Evolutionary conservation across 805 yeast species (phyloP), one percentile per base, ranked within the genome.

Genomic region (Wickerhamomyces sydowiorum): DNA sequence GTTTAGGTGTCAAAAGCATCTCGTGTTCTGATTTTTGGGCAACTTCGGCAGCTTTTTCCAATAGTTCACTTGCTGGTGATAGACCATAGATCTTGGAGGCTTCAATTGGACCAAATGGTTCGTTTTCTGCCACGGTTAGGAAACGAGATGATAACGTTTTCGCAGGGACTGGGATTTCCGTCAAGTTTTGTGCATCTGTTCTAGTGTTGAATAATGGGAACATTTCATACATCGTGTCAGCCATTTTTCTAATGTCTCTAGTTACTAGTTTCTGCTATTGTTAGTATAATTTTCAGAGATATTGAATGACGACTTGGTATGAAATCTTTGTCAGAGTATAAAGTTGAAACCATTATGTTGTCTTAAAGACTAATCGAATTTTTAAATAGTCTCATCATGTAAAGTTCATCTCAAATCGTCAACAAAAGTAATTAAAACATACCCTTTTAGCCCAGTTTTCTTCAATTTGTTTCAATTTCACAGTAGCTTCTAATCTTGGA

Each of bases 101-200:
- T 59, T 93, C 98, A 6, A 89, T 74, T 5, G 97, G 96, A 7
- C 96, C 96, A 60, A 91, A 90, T 9, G 96, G 96, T 67, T 89
- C 95, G 22, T 89, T 81, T 66, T 91, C 99, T 9, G 96, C 91
- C 60, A 91, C 82, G 12, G 95, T 84, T 59, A 87, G 65, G 69
- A 90, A 90, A 50, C 91, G 73, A 49, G 95, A 87, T 49, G 79
- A 80, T 48, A 82, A 70, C 3, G 96, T 85, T 64, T 83, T 86
- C 50, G 79, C 75, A 25, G 96, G 96, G 39, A 86, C 80, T 27
- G 96, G 96, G 69, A 90, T 86, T 70, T 91, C 96, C n/a, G 96
- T 85, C 58, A 89, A 70, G 59, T 88, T 86, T 57, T 90, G 96
- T 9, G 80, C 57, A 35, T 51, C 71, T 53, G 51, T 50, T 43